phyloP scores from a whole-genome alignment of 2,329 filamentous ascomycete genomes.

The Alternaria sp. region DNA sequence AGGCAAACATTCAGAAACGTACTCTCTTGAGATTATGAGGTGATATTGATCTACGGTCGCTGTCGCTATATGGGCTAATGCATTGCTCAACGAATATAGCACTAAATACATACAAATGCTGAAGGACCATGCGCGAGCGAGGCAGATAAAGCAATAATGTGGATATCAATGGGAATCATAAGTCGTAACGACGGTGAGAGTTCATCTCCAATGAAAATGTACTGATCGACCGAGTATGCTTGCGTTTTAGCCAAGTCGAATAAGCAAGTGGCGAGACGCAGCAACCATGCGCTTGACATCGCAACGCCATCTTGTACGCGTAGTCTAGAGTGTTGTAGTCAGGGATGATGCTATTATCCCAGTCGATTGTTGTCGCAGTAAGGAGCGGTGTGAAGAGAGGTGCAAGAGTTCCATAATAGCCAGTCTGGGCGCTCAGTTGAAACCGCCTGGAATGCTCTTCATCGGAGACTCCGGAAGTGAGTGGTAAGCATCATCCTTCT shows the following conservation, averaged over 20 bases:
- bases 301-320: conserved; percentile 2
- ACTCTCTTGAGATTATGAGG: not conserved
- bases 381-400: not conserved
- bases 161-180: conserved; percentile 25
- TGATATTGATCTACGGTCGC: not conserved
- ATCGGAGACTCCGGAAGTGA: conserved; percentile 50
- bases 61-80: not conserved
- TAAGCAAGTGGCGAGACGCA: conserved; percentile 3
- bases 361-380: not conserved
- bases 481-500: conserved; percentile 52
- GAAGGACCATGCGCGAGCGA: not conserved
- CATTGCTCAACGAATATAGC: not conserved
- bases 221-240: not conserved
- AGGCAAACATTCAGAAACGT: not conserved
- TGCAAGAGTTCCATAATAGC: not conserved
- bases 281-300: not conserved
- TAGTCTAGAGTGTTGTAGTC: not conserved
- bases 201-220: not conserved
- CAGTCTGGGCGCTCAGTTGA: conserved; percentile 21
- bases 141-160: conserved; percentile 10
- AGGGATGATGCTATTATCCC: not conserved
- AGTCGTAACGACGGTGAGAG: conserved; percentile 21
- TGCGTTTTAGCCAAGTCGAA: not conserved
- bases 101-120: conserved; percentile 6
- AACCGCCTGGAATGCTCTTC: conserved; percentile 45